Evolutionary conservation across 2,329 filamentous ascomycete genomes (phyloP), one percentile per base, ranked within the genome.

Genomic region (Hyphodiscus sp.): DNA sequence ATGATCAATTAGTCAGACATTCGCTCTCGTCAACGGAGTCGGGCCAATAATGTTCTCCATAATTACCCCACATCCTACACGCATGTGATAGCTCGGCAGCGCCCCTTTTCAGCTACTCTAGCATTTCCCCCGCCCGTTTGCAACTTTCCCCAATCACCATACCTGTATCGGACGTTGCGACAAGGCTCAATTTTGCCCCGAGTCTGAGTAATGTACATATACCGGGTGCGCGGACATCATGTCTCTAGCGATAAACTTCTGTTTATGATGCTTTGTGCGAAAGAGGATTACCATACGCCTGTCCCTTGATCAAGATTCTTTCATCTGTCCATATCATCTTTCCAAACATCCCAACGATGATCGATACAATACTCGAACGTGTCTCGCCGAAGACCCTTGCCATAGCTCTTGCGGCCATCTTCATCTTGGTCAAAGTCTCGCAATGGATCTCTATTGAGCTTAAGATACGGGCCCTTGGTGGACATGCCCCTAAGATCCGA

Each of bases 391-490:
- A 58, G 56, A 53, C 42, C 16, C 16, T 60, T 38, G 30, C 52
- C 19, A 15, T 60, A 15, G 45, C 52, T n/a, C 9, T 61, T 10
- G 33, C 60, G 9, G 55, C 41, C 5, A 47, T 61, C 15, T 53
- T 60, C 13, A 11, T 53, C n/a, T 15, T 66, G 10, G 71, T 72
- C 2, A 59, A 54, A 26, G 53, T 68, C 63, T 50, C 54, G 18
- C 51, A 61, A 49, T 68, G 70, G n/a, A 56, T 77, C 51, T 67
- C 73, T 47, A 70, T 76, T 51, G 67, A 74, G 41, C 59, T 69
- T 18, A 75, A 74, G 51, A 72, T 83, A 50, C 69, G 68, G 38
- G 69, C 70, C 7, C 66, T 81, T 0, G 76, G 77, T 7, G 69
- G 69, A 8, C 73, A 74, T 61, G 74, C 73, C 3, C 64, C 67